phyloP scores from a whole-genome alignment of 2,329 filamentous ascomycete genomes.

The Fusarium fracticaudum region DNA sequence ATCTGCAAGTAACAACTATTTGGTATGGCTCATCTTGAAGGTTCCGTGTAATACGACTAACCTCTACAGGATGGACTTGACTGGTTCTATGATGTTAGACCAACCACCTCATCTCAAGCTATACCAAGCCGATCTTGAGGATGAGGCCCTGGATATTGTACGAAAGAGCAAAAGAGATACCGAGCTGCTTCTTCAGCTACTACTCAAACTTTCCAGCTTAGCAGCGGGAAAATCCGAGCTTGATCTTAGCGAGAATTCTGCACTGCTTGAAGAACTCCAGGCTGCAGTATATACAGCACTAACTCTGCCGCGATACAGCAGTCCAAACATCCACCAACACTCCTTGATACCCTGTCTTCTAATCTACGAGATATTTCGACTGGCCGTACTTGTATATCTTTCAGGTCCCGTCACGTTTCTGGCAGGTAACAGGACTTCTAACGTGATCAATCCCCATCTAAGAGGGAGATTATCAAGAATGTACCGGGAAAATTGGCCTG shows the following conservation, averaged over 20 bases:
- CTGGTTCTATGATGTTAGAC: not conserved
- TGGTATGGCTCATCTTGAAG: not conserved
- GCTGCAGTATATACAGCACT: not conserved
- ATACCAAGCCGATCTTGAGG: not conserved
- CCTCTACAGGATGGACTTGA: not conserved
- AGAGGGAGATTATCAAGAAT: not conserved
- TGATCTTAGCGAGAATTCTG: not conserved
- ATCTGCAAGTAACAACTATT: not conserved
- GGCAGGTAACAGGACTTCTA: not conserved
- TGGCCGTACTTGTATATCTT: not conserved
- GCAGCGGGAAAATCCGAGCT: not conserved
- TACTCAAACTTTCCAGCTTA: not conserved
- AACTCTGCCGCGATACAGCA: not conserved
- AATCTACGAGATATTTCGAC: not conserved
- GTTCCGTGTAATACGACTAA: rapidly evolving
- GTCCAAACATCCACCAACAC: rapidly evolving
- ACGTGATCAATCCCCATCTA: not conserved
- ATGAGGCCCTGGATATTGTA: rapidly evolving
- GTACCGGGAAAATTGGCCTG: rapidly evolving
- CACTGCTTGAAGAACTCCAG: rapidly evolving
- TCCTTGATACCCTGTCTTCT: not conserved
- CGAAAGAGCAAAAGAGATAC: rapidly evolving
- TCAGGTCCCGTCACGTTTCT: not conserved
- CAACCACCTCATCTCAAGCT: not conserved
- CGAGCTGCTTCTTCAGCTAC: rapidly evolving